These are phyloP conservation scores for Colletotrichum scovillei DNA, from an alignment of 2,329 filamentous ascomycete species.

Conservation along the genomic window DNA sequence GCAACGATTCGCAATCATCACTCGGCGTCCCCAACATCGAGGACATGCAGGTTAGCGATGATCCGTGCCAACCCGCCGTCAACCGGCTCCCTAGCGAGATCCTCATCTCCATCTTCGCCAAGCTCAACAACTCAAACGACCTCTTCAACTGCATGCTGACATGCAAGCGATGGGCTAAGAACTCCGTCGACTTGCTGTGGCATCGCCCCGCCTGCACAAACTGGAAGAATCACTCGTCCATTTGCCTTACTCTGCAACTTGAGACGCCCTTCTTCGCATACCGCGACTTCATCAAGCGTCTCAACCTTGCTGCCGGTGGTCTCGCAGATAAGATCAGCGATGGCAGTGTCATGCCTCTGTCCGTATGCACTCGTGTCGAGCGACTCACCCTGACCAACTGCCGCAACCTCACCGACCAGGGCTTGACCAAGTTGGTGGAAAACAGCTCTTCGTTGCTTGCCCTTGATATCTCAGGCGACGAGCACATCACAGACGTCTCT, in stretches of 20 bases:
- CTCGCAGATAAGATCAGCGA: conserved; percentile 83
- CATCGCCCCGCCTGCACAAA: conserved; percentile 91
- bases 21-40: conserved; percentile 83
- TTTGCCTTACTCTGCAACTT: conserved; percentile 81
- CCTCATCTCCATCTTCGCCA: conserved; percentile 91
- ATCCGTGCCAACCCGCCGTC: conserved; percentile 80
- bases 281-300: conserved; percentile 87
- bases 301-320: conserved; percentile 79
- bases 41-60: conserved; percentile 76
- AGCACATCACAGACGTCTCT: conserved; percentile 86
- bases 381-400: conserved; percentile 94
- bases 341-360: conserved; percentile 85
- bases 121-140: conserved; percentile 80
- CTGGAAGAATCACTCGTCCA: conserved; percentile 83
- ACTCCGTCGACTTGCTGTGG: conserved; percentile 94
- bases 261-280: conserved; percentile 88
- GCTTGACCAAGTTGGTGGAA: conserved; percentile 81
- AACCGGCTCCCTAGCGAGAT: conserved; percentile 92
- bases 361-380: conserved; percentile 90
- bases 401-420: conserved; percentile 83
- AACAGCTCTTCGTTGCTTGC: conserved; percentile 86
- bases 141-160: conserved; percentile 91
- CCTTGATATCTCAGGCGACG: conserved; percentile 87
- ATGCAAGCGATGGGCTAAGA: conserved; percentile 92
- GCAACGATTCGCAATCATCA: conserved; percentile 94